Evolutionary conservation across 2,329 filamentous ascomycete species (phyloP), one percentile per base, ranked within the genome.

Genomic region (Ramularia collo-cygni): DNA sequence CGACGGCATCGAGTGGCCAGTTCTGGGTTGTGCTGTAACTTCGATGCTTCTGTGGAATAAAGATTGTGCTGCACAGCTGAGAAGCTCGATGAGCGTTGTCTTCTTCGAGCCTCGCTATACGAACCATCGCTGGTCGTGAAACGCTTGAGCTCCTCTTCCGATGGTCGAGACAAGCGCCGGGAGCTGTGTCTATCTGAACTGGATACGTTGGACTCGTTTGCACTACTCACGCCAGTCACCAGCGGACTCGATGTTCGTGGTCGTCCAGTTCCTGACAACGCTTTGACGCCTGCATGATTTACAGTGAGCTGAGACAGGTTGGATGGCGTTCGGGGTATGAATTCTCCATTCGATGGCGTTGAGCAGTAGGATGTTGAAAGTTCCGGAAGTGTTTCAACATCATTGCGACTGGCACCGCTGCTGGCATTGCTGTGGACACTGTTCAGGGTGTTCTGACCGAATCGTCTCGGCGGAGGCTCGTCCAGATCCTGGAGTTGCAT

Each of bases 401-500:
- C 40, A 10, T 29, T 29, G 19, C 33, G 34, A 13, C 34, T 35
- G 24, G 34, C 35, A 17, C 40, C 35, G 18, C 41, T 43, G 12
- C 41, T 36, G 18, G 29, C 37, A 24, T 43, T 38, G 37, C 44
- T 41, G 19, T 38, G 29, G 19, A 35, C 39, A 35, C 13, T 44
- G 42, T 24, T 41, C 34, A 13, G 28, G 29, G 24, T 44, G 28
- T 24, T 10, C 10, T 24, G 21, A 10, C 21, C 21, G 28, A 37
- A 44, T 14, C 35, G 38, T 33, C 35, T 40, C 21, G 45, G 42
- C 12, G 31, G 37, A 9, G 32, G 42, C 19, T 24, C 21, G 21
- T 42, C 35, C 6, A 47, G 29, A 17, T 42, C 36, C 35, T 39
- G 45, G n/a, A 47, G 32, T 32, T 47, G 45, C 15, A 33, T 42